phyloP scores from a whole-genome alignment of 1,284 basidiomycete species.

The Puccinia polysora region DNA sequence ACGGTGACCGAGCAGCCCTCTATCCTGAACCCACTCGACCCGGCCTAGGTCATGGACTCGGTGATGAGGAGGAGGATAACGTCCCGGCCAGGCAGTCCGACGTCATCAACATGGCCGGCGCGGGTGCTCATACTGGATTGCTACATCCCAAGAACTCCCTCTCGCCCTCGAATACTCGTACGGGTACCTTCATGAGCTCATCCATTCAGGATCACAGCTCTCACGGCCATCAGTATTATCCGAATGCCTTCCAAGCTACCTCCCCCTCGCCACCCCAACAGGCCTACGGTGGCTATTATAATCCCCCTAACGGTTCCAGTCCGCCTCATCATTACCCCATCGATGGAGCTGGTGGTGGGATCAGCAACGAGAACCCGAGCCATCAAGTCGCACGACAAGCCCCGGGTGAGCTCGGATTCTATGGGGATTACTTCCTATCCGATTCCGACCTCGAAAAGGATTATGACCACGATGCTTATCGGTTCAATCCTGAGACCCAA shows the following conservation, averaged over 20 bases:
- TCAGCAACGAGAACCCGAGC: too few species aligned
- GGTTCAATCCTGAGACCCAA: too few species aligned
- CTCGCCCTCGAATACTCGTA: neutral
- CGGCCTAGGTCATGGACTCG: constrained; percentile 47
- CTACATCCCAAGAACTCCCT: neutral
- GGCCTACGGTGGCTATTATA: neutral
- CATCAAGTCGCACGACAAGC: too few species aligned
- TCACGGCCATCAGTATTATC: neutral
- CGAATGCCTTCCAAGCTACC: neutral
- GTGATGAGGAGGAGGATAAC: constrained; percentile 48
- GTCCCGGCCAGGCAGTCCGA: constrained; percentile 18
- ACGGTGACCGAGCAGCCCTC: constrained; percentile 47
- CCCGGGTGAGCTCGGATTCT: too few species aligned
- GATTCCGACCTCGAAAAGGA: too few species aligned
- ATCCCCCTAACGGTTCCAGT: neutral
- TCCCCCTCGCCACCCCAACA: neutral
- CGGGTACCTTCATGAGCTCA: neutral
- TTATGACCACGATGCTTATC: too few species aligned
- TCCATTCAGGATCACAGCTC: neutral
- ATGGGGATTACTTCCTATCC: too few species aligned
- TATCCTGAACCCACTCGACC: constrained; percentile 49
- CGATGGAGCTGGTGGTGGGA: too few species aligned
- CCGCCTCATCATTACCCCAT: neutral
- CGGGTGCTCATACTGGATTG: constrained; percentile 1
- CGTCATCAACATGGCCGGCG: constrained; percentile 15